phyloP scores from a whole-genome alignment of 2,329 filamentous ascomycete species.

The Aspergillus ustus region DNA sequence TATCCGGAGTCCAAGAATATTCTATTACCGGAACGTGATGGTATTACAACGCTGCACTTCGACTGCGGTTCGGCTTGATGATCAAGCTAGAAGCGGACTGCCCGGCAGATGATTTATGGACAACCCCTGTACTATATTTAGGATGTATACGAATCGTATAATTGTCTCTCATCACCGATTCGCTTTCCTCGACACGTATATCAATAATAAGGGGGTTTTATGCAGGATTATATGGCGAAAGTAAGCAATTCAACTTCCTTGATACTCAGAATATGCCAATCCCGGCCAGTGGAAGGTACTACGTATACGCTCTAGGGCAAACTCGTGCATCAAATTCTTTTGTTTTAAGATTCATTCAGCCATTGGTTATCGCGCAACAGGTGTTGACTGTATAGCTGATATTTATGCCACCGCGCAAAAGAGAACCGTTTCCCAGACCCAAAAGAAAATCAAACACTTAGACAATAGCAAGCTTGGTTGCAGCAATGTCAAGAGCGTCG shows the following conservation, averaged over 20 bases:
- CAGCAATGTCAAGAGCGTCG: conserved; percentile 98
- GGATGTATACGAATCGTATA: neutral
- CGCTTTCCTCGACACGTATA: neutral
- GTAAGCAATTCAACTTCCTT: neutral
- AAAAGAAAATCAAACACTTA: conserved; percentile 61
- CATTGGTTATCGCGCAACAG: conserved; percentile 34
- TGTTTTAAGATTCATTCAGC: conserved; percentile 45
- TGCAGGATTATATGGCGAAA: neutral
- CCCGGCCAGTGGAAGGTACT: neutral
- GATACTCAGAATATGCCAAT: neutral
- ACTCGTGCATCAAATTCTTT: conserved; percentile 36
- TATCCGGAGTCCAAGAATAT: neutral
- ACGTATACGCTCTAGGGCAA: conserved; percentile 8
- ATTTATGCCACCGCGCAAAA: conserved; percentile 47
- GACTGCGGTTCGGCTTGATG: neutral
- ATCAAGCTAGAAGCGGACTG: neutral
- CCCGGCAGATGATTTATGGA: neutral
- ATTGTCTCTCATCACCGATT: neutral
- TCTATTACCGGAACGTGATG: neutral
- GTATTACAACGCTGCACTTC: neutral
- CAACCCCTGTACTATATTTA: neutral
- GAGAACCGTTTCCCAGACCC: conserved; percentile 50
- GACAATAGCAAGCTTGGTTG: conserved; percentile 97
- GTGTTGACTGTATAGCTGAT: conserved; percentile 39
- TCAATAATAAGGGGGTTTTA: too few relatives aligned